phyloP scores from a whole-genome alignment of 2,329 filamentous ascomycete species.

The Penicillium sp. region DNA sequence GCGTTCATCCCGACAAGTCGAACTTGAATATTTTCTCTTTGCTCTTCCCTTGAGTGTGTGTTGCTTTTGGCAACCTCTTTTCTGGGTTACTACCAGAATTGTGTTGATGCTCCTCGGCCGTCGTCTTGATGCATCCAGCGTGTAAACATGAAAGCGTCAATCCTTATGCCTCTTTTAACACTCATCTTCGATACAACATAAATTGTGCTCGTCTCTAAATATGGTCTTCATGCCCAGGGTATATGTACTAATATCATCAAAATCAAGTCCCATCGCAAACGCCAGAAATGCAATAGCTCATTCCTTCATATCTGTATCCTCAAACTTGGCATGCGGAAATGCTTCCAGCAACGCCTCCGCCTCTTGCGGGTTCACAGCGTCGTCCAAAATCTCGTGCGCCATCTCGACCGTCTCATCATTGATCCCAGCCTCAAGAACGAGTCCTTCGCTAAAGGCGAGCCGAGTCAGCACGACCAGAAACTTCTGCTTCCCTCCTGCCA shows the following conservation, averaged over 20 bases:
- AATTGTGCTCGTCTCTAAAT: not conserved
- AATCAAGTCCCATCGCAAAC: constrained; percentile 8
- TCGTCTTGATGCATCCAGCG: too few relatives aligned
- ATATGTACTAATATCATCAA: constrained; percentile 3
- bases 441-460: constrained; percentile 82
- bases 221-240: not conserved
- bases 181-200: not conserved
- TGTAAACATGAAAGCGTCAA: too few relatives aligned
- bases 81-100: not conserved
- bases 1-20: too few relatives aligned
- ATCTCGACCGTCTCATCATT: constrained; percentile 78
- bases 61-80: too few relatives aligned
- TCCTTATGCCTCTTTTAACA: too few relatives aligned
- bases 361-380: constrained; percentile 79
- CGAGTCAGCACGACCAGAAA: constrained; percentile 81
- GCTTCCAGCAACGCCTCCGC: constrained; percentile 63
- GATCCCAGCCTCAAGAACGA: constrained; percentile 77
- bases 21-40: too few relatives aligned
- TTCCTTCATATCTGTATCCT: constrained; percentile 21
- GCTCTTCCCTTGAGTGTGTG: too few relatives aligned
- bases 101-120: not conserved
- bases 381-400: constrained; percentile 80
- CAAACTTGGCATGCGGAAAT: constrained; percentile 46
- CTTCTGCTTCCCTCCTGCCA: constrained; percentile 77
- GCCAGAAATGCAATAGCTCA: constrained; percentile 4